Percentiles rank a stretch among this genome's conserved stretches.
These are phyloP conservation scores for Vitis hybrid DNA, from an alignment of 177 flowering plant species.

Conservation along the genomic window DNA sequence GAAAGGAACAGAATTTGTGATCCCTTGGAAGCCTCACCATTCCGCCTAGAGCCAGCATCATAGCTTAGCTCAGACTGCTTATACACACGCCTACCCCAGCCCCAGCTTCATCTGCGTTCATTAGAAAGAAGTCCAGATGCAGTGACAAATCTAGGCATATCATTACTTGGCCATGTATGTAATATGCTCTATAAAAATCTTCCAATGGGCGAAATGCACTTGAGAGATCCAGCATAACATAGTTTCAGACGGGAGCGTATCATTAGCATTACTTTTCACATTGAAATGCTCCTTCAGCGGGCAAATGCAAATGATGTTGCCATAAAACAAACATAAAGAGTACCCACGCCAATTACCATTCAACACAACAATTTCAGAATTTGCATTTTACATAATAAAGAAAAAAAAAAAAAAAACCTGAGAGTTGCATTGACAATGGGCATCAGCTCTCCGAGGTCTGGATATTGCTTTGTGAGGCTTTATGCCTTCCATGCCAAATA, in stretches of 20 bases:
- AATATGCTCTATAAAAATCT: neutral
- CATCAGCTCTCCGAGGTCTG: neutral
- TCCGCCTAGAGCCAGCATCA: too few relatives aligned
- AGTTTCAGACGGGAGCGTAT: neutral
- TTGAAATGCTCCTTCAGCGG: neutral
- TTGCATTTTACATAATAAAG: constrained; percentile 16
- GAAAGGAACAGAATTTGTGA: too few relatives aligned
- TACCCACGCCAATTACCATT: constrained; percentile 5
- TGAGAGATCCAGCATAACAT: neutral
- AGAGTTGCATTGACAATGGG: neutral
- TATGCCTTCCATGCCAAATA: neutral
- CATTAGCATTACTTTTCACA: neutral
- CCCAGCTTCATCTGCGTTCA: too few relatives aligned
- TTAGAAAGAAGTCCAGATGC: too few relatives aligned
- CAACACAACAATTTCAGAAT: constrained; percentile 4
- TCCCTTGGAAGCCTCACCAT: too few relatives aligned
- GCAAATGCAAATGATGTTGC: neutral
- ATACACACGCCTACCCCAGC: too few relatives aligned
- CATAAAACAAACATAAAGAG: neutral
- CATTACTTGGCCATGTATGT: neutral
- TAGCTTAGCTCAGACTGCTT: too few relatives aligned
- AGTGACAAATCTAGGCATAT: neutral
- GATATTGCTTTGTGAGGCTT: neutral
- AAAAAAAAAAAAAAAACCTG: neutral
- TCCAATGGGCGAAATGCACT: neutral